A percentile compares a stretch with the other conserved stretches of the same genome.
phyloP scores from a whole-genome alignment of 192 early-diverging fungal genomes.

The Neocallimastix lanati region DNA sequence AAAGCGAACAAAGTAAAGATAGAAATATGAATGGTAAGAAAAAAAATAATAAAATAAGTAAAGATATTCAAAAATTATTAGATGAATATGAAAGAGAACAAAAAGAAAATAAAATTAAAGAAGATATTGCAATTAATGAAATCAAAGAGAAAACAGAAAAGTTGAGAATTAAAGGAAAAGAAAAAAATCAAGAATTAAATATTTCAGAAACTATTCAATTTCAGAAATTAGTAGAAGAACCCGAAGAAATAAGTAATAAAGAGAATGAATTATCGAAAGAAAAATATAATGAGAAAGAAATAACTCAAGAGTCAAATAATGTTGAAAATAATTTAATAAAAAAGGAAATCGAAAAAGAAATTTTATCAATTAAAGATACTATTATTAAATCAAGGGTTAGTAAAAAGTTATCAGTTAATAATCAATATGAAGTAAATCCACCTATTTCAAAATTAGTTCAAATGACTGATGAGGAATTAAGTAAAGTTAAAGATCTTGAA shows the following conservation, averaged over 20 bases:
- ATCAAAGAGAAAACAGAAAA: background rate
- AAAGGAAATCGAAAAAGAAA: too few relatives aligned
- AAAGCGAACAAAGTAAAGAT: background rate
- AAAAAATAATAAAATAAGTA: background rate
- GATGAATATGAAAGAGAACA: background rate
- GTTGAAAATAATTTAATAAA: background rate
- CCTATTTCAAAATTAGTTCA: background rate
- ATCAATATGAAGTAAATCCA: background rate
- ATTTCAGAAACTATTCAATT: too few relatives aligned
- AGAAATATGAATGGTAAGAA: background rate
- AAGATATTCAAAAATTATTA: background rate
- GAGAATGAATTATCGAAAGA: too few relatives aligned
- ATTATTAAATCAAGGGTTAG: background rate
- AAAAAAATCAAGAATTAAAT: background rate
- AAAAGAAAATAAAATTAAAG: background rate
- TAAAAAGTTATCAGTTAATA: background rate
- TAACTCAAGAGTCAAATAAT: background rate
- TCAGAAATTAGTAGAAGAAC: too few relatives aligned
- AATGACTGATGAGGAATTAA: background rate
- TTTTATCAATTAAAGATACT: too few relatives aligned
- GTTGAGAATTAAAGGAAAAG: background rate
- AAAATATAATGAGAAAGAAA: background rate
- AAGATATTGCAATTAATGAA: background rate
- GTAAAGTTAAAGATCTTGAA: background rate
- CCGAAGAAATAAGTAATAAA: too few relatives aligned